Evolutionary conservation across 192 early-diverging fungal genomes (phyloP).

Genomic region (Pecoramyces ruminantium): DNA sequence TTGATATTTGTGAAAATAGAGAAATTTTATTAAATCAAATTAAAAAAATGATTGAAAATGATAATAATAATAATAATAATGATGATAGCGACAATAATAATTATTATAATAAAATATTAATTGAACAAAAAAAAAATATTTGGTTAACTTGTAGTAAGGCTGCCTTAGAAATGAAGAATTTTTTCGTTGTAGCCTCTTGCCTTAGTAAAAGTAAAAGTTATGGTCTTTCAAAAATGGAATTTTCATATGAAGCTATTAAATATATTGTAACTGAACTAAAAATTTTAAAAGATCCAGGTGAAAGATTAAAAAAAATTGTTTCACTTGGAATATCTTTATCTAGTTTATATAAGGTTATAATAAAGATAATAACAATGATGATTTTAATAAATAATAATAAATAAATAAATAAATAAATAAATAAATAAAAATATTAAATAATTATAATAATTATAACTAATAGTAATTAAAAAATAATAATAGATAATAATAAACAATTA

Average conservation of each 20-base stretch:
- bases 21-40: neutral
- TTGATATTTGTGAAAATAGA: neutral
- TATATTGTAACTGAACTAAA: neutral
- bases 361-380: no score
- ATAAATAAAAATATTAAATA: neutral
- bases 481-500: no score
- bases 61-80: neutral
- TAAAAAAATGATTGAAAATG: neutral
- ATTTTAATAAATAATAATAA: no score
- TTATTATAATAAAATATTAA: neutral
- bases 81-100: no score
- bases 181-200: neutral
- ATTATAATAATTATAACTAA: neutral
- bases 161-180: neutral
- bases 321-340: neutral
- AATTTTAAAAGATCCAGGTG: neutral
- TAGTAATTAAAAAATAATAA: neutral
- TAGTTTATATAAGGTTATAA: neutral
- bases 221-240: neutral
- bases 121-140: neutral
- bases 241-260: neutral
- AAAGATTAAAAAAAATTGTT: neutral
- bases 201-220: neutral
- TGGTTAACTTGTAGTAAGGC: neutral
- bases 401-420: neutral